These are phyloP conservation scores for Nakazawaea pomicola DNA, from an alignment of 805 yeast species.

Conservation along the genomic window DNA sequence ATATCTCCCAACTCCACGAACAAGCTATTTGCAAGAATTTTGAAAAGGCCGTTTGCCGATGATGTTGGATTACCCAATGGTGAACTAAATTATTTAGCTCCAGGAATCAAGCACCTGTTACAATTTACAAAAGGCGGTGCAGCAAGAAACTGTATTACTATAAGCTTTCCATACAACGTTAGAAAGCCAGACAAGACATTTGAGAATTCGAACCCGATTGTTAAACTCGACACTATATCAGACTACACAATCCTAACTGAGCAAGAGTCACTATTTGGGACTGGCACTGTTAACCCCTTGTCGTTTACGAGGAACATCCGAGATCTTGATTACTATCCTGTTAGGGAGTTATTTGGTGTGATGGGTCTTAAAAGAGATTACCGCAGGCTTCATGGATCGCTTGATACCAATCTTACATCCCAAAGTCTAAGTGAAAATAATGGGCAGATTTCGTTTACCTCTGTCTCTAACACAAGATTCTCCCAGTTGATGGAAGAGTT, in stretches of 20 bases:
- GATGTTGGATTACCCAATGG: slow-evolving; percentile 15
- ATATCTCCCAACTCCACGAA: slow-evolving; percentile 25
- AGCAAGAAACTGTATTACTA: slow-evolving; percentile 16
- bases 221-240: slow-evolving; percentile 14
- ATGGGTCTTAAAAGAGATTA: slow-evolving; percentile 20
- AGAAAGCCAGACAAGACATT: slow-evolving; percentile 14
- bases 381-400: slow-evolving; percentile 7
- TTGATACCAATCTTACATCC: not conserved
- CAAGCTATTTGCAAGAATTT: slow-evolving; percentile 14
- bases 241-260: slow-evolving; percentile 7
- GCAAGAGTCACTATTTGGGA: slow-evolving; percentile 6
- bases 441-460: no score
- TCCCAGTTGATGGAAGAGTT: slow-evolving; percentile 9
- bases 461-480: not conserved
- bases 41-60: slow-evolving; percentile 8
- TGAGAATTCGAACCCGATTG: slow-evolving; percentile 6
- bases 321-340: no score
- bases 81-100: slow-evolving; percentile 17
- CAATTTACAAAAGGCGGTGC: slow-evolving; percentile 3
- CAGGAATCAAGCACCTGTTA: slow-evolving; percentile 13
- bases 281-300: slow-evolving; percentile 9
- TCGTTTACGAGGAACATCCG: slow-evolving; percentile 17
- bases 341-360: slow-evolving; percentile 17
- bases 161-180: slow-evolving; percentile 19
- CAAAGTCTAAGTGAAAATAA: not conserved